Base-by-base conservation (phyloP, 208 protist species). In the Tritrichomonas foetus region DNA sequence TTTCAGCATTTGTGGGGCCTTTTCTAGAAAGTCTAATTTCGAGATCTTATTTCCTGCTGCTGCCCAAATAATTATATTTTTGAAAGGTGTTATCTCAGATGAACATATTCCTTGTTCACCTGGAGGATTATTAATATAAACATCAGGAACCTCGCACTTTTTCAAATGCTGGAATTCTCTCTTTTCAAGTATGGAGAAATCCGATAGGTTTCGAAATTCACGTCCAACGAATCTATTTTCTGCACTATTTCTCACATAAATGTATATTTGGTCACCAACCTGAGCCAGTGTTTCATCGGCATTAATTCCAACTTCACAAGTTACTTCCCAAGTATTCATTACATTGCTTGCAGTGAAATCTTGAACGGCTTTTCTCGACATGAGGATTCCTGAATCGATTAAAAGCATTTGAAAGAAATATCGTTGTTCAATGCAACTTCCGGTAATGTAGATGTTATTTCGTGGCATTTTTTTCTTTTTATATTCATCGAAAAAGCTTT, bases 401-500 rank as follows among this genome's bases (percentile, higher is more conserved):
- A 57, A 39, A 20, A 89, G 20, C 78, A 61, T 57, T 89, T 89
- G 78, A 33, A 89, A 89, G 47, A 61, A 89, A 89, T 53, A 89
- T 39, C 78, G 39, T 50, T 89, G 14, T 39, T 89, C 78, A 89
- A 89, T 27, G 47, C 78, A 89, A 20, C 78, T 39, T 33, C 78
- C 78, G 13, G 47, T 57, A 13, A 89, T 53, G 33, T 20, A 57
- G 33, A 1, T 39, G 3, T 89, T 49, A n/a, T 25, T 50, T 50
- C 30, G 30, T 22, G 74, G 13, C 3, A 8, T 50, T 8, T 47
- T 33, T 50, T 33, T 50, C 30, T 44, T 82, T 50, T 11, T 50
- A 5, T n/a, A 53, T 13, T 49, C 57, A 27, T n/a, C 20, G 14
- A 89, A 36, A 44, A 44, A 89, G 8, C 0, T 5, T 25, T 39